phyloP scores from a whole-genome alignment of 257 asterid genomes.

The Gentiana macrophylla region DNA sequence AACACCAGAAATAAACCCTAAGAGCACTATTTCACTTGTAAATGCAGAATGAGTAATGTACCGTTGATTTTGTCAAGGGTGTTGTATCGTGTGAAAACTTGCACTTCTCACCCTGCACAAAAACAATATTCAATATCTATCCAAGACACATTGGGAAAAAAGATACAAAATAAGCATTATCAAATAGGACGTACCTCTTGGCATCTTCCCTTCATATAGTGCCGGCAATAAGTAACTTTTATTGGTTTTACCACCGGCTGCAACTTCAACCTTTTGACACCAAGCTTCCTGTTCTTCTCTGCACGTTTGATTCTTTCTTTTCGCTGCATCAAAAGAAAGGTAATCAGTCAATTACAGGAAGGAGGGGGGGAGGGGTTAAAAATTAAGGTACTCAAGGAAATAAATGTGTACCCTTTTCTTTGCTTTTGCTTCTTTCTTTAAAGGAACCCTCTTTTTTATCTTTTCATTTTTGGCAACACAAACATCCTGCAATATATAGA shows the following conservation, averaged over 20 bases:
- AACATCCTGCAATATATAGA: conserved; percentile 36
- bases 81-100: conserved; percentile 83
- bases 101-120: conserved; percentile 76
- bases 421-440: conserved; percentile 50
- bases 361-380: no score
- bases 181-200: conserved; percentile 47
- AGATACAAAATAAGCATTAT: conserved; percentile 9
- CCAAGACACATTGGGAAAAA: not conserved
- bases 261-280: conserved; percentile 71
- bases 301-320: conserved; percentile 66
- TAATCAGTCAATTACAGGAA: conserved; percentile 5
- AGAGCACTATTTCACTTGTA: conserved; percentile 1
- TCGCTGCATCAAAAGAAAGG: conserved; percentile 37
- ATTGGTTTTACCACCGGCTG: conserved; percentile 56
- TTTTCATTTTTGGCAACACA: conserved; percentile 34
- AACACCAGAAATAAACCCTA: not conserved
- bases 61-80: conserved; percentile 84
- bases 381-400: no score
- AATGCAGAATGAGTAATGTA: conserved; percentile 19
- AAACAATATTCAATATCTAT: not conserved
- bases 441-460: conserved; percentile 35
- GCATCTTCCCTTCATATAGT: conserved; percentile 82
- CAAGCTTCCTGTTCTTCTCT: conserved; percentile 57
- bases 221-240: conserved; percentile 49
- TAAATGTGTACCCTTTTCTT: conserved; percentile 48